Evolutionary conservation across 768 basidiomycete genomes (phyloP).

Genomic region (Trametes gibbosa): DNA sequence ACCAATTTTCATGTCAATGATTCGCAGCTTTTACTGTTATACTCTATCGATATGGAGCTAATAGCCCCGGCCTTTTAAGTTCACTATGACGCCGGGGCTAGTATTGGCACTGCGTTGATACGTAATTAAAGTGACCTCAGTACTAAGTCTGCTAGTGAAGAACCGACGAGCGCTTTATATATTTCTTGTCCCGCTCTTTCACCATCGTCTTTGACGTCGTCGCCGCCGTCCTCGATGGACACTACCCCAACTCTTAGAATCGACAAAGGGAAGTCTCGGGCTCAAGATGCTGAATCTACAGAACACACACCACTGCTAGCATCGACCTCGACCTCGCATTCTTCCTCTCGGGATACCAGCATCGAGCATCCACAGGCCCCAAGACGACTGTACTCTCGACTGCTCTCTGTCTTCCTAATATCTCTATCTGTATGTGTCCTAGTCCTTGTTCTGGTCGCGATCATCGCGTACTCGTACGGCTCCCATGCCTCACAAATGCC

Average conservation of each 20-base stretch:
- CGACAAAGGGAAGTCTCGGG: conserved; percentile 57
- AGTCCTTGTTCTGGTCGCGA: conserved; percentile 39
- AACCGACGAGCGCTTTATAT: no score
- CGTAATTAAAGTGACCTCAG: no score
- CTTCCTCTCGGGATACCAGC: conserved; percentile 26
- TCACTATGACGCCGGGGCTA: no score
- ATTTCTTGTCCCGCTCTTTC: background rate
- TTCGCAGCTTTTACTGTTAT: no score
- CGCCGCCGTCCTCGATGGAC: conserved; percentile 9
- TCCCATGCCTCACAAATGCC: conserved; percentile 50
- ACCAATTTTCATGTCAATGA: no score
- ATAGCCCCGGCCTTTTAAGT: no score
- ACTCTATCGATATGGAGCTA: no score
- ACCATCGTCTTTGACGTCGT: background rate
- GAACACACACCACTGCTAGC: conserved; percentile 57
- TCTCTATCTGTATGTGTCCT: conserved; percentile 52
- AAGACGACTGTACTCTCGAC: conserved; percentile 31
- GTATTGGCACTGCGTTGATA: no score
- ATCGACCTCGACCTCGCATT: conserved; percentile 35
- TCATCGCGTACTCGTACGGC: conserved; percentile 68
- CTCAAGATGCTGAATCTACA: conserved; percentile 35
- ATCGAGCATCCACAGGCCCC: conserved; percentile 23
- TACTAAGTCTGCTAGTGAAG: no score
- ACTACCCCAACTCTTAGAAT: background rate
- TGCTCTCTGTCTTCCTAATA: conserved; percentile 52